Base-by-base conservation (phyloP, 805 yeast species). In the Metschnikowia picachoensis region DNA sequence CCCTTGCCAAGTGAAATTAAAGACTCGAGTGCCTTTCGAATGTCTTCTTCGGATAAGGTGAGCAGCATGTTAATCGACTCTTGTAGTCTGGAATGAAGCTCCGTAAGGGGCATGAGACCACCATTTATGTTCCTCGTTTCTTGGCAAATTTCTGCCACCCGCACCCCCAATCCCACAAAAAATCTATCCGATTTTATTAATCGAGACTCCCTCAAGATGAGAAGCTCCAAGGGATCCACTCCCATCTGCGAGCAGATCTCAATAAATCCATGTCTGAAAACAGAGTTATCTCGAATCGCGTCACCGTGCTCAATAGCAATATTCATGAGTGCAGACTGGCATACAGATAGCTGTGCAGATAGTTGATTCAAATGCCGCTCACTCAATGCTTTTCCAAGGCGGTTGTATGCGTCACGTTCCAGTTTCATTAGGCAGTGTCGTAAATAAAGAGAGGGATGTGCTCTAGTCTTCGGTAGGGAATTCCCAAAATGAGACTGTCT, bases 161-260 rank as follows among this genome's bases (percentile, higher is more conserved):
- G 78, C 12, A 88, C 85, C 3, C 88, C 80, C 15, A 92, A 65
- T 34, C 85, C 89, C 49, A 81, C 78, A 50, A 76, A 74, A 54
- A 77, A 84, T 55, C 85, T 90, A 7, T 70, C 71, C 60, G 58
- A 13, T 59, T 52, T 40, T 37, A 39, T 43, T 4, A 38, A 14
- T 11, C 35, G 28, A 12, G 75, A 59, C 60, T 68, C 51, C n/a
- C 59, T 57, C 48, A 51, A 51, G 6, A 64, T 52, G 43, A 59
- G 41, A 32, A 70, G 59, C 44, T 70, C 75, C 29, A 91, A 62
- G 0, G 96, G 94, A 61, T 91, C 97, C 15, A 90, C 83, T 1
- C 97, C 97, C 28, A 90, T 82, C 54, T 83, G 78, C 4, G 77
- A 70, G 58, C 96, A 89, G 69, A 91, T 82, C 48, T 78, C 76